Conservation (phyloP, 495 filamentous ascomycete genomes). For the Neurospora hispaniola region DNA sequence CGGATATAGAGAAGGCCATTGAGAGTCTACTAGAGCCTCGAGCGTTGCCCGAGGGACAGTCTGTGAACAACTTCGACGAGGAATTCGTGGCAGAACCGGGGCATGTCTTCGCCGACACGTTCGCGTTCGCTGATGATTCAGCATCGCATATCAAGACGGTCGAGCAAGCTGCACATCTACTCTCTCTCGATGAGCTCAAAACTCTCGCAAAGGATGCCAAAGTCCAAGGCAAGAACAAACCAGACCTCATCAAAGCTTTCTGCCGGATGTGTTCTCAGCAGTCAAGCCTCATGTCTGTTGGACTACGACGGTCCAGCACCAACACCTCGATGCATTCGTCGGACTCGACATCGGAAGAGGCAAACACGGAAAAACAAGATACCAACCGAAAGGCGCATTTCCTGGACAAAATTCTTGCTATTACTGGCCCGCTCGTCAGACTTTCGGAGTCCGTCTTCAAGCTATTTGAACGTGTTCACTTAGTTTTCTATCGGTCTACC, state of each 20-base stretch:
- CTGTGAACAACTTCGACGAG: not conserved
- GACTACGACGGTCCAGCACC: conserved; percentile 42
- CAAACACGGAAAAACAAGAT: conserved; percentile 14
- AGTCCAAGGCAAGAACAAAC: conserved; percentile 81
- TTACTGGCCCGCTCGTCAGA: conserved; percentile 73
- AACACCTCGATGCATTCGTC: conserved; percentile 27
- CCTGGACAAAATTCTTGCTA: conserved; percentile 60
- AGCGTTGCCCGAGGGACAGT: conserved; percentile 3
- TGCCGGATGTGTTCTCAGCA: conserved; percentile 63
- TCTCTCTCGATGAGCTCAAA: conserved; percentile 81
- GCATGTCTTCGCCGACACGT: conserved; percentile 40
- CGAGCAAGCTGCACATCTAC: conserved; percentile 74
- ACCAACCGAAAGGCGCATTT: conserved; percentile 34
- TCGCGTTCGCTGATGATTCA: conserved; percentile 72
- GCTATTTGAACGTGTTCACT: conserved; percentile 86
- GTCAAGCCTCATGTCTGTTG: conserved; percentile 53
- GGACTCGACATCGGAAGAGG: conserved; percentile 1
- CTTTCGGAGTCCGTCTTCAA: conserved; percentile 63
- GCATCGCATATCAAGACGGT: conserved; percentile 61
- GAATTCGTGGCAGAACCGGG: conserved; percentile 17
- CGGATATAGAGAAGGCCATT: conserved; percentile 56
- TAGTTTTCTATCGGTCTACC: conserved; percentile 92
- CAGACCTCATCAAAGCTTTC: conserved; percentile 62
- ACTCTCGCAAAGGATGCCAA: conserved; percentile 75
- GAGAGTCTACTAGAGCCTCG: conserved; percentile 36